Evolutionary conservation across 768 basidiomycete genomes (phyloP).

Genomic region (Pisolithus sp.): DNA sequence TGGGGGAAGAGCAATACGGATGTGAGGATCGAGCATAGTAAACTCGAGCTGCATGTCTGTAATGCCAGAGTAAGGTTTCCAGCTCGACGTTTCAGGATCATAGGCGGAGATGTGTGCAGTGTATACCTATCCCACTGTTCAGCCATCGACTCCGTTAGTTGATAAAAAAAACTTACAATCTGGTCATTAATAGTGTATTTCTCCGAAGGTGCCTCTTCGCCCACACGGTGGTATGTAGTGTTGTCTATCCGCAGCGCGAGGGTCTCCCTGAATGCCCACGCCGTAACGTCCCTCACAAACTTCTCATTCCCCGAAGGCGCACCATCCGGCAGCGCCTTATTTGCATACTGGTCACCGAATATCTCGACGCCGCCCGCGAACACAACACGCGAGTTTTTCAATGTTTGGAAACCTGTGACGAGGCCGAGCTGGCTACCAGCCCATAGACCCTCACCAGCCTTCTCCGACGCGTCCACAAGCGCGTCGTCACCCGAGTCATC

Average conservation of each 20-base stretch:
- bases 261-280: constrained; percentile 90
- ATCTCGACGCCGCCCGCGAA: constrained; percentile 79
- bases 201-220: constrained; percentile 54
- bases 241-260: constrained; percentile 73
- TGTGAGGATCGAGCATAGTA: constrained; percentile 97
- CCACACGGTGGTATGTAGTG: constrained; percentile 65
- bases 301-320: constrained; percentile 66
- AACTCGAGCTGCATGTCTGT: constrained; percentile 90
- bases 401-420: constrained; percentile 86
- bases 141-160: background rate
- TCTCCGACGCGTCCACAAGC: constrained; percentile 64
- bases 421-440: constrained; percentile 72
- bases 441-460: constrained; percentile 74
- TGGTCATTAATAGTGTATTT: constrained; percentile 84
- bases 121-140: constrained; percentile 50
- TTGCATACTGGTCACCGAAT: constrained; percentile 70
- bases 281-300: constrained; percentile 67
- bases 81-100: constrained; percentile 46
- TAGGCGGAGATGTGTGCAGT: constrained; percentile 66
- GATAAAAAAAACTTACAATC: constrained; percentile 46
- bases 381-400: constrained; percentile 66
- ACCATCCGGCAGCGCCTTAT: constrained; percentile 55
- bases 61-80: constrained; percentile 68
- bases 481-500: constrained; percentile 52
- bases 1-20: constrained; percentile 71